Conservation (phyloP, 1,284 basidiomycete species). For the Ustilago curta region DNA sequence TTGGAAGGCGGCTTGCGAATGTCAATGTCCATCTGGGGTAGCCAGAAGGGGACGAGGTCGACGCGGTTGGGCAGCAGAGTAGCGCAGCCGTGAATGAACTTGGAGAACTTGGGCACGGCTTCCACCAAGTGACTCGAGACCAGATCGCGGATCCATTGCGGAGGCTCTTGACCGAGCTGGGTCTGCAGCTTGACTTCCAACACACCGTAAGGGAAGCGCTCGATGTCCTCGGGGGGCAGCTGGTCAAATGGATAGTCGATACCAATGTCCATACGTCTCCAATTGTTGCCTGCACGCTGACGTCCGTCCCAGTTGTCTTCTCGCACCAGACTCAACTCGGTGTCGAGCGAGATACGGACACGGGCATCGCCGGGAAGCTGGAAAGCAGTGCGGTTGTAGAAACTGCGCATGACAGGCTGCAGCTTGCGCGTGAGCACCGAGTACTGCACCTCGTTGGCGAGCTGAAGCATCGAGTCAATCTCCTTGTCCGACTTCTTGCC, state of each 20-base stretch:
- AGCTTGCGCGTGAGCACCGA: slow-evolving; percentile 85
- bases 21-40: slow-evolving; percentile 84
- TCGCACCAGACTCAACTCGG: slow-evolving; percentile 90
- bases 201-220: slow-evolving; percentile 95
- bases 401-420: slow-evolving; percentile 89
- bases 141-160: slow-evolving; percentile 94
- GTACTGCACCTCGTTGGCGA: slow-evolving; percentile 96
- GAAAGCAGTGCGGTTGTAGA: slow-evolving; percentile 99
- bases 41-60: slow-evolving; percentile 98
- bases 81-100: slow-evolving; percentile 98
- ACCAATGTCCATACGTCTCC: slow-evolving; percentile 93
- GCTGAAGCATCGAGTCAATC: slow-evolving; percentile 93
- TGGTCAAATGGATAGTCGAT: slow-evolving; percentile 91
- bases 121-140: slow-evolving; percentile 87
- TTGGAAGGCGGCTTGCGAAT: slow-evolving; percentile 57
- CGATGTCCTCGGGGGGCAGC: slow-evolving; percentile 77
- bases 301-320: slow-evolving; percentile 97
- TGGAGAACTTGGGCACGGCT: slow-evolving; percentile 75
- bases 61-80: slow-evolving; percentile 92
- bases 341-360: slow-evolving; percentile 97
- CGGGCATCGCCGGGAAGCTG: slow-evolving; percentile 97
- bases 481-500: slow-evolving; percentile 95
- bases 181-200: slow-evolving; percentile 98
- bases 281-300: slow-evolving; percentile 84
- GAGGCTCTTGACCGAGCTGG: slow-evolving; percentile 94